Percentiles rank a stretch among this genome's conserved stretches.
Evolutionary conservation across 345 rosid genomes (phyloP).

Genomic region (Citrus sp.): DNA sequence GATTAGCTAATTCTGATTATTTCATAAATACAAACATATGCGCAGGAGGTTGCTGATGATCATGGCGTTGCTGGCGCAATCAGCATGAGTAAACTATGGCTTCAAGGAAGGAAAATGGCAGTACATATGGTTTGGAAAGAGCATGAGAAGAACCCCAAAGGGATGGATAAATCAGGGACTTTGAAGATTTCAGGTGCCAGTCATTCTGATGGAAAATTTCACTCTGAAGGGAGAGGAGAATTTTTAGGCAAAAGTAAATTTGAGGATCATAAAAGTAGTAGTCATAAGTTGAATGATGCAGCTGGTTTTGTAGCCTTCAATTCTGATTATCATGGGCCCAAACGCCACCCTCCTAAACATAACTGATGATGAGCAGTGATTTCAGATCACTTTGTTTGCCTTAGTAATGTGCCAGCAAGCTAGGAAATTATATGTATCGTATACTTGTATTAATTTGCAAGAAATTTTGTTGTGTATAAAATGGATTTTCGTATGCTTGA

Average conservation of each 20-base stretch:
- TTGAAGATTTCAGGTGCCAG: constrained; percentile 47
- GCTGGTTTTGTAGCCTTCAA: constrained; percentile 34
- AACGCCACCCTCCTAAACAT: constrained; percentile 40
- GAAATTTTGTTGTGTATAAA: neutral
- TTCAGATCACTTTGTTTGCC: constrained; percentile 12
- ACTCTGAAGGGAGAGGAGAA: constrained; percentile 21
- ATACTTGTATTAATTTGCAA: neutral
- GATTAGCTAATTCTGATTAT: neutral
- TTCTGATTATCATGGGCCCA: constrained; percentile 43
- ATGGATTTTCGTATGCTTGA: neutral
- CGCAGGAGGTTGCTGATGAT: constrained; percentile 30
- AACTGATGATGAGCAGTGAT: constrained; percentile 25
- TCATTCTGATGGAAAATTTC: constrained; percentile 30
- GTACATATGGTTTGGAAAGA: constrained; percentile 8
- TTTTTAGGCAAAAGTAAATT: constrained; percentile 11
- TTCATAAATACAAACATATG: neutral
- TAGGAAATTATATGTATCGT: neutral
- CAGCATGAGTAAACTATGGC: constrained; percentile 7
- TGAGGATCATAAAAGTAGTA: constrained; percentile 6
- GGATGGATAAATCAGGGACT: neutral
- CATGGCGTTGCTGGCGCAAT: neutral
- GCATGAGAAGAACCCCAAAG: neutral
- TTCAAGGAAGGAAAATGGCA: constrained; percentile 43
- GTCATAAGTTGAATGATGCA: constrained; percentile 6
- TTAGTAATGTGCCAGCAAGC: neutral